Evolutionary conservation across 768 basidiomycete species (phyloP).

Genomic region (Leccinellum rugosiceps): DNA sequence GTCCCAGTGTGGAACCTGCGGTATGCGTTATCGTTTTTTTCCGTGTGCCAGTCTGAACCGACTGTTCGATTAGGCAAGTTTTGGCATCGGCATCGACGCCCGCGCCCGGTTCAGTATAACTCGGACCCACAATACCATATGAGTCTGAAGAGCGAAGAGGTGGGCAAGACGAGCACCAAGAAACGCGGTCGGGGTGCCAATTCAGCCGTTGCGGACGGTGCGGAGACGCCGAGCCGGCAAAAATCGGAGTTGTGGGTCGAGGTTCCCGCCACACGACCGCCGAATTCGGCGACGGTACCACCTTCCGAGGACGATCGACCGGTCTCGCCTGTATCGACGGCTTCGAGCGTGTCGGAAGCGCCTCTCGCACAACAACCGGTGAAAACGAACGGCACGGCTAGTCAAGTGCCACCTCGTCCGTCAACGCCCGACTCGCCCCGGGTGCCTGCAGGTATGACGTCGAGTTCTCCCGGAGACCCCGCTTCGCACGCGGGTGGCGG

Average conservation of each 20-base stretch:
- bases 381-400: constrained; percentile 54
- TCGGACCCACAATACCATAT: constrained; percentile 69
- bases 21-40: constrained; percentile 47
- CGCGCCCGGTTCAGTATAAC: constrained; percentile 78
- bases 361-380: constrained; percentile 64
- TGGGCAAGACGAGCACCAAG: constrained; percentile 50
- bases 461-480: constrained; percentile 18
- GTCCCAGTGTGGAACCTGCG: constrained; percentile 89
- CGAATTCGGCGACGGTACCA: constrained; percentile 26
- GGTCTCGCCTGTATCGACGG: constrained; percentile 67
- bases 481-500: constrained; percentile 9
- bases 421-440: constrained; percentile 27
- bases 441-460: constrained; percentile 3
- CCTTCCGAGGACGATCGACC: constrained; percentile 50
- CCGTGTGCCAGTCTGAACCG: constrained; percentile 1
- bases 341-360: constrained; percentile 70
- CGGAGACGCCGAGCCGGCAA: constrained; percentile 50
- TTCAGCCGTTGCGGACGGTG: constrained; percentile 33
- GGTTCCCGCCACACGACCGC: constrained; percentile 29
- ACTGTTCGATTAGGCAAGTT: constrained; percentile 63
- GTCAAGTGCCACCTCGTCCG: constrained; percentile 17
- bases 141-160: constrained; percentile 56
- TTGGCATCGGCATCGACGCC: constrained; percentile 83
- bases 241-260: constrained; percentile 40
- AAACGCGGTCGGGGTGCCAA: constrained; percentile 39